Evolutionary conservation across 768 basidiomycete genomes (phyloP), one percentile per base, ranked within the genome.

Genomic region (Lactifluus piperatus): DNA sequence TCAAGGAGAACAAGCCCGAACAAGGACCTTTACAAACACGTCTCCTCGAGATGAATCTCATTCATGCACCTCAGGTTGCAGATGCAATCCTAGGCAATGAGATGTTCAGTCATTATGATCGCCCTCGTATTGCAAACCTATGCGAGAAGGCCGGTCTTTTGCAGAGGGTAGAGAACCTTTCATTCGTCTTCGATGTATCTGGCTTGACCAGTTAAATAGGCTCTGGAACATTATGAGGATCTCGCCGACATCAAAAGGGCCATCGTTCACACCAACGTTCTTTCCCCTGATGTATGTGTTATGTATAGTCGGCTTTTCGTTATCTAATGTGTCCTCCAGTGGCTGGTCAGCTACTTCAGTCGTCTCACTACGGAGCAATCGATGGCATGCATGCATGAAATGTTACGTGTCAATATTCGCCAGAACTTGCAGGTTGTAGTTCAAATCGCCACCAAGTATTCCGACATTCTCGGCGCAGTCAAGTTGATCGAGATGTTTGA

Each of bases 401-500:
- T 98, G 97, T 81, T 99, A 54, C 80, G 85, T 47, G 83, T 94
- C 66, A 97, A 99, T 74, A 97, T 99, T 65, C 88, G 95, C 47
- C 94, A 98, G 75, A 99, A 98, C 73, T 77, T 98, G 41, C 93
- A 97, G 68, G 83, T 94, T 53, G 97, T 94, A 51, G 88, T 98
- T 56, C 94, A 98, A 73, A 91, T 97, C 65, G 94, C 95, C 16
- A 98, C 94, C 56, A 98, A 98, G 75, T 99, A 98, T 73, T 97
- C 94, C 7, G 97, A 98, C 66, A 88, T 99, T 57, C 82, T 99
- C 51, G 97, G 97, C 1, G 93, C 97, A 27, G 86, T 97, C 72
- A 95, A 94, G 73, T 78, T 99, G 54, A 97, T 99, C 66, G 97
- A 98, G 75, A 88, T 98, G 84, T 98, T 98, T 62, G 95, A 99